Conservation (phyloP, 345 rosid genomes). For the Mercurialis annua region DNA sequence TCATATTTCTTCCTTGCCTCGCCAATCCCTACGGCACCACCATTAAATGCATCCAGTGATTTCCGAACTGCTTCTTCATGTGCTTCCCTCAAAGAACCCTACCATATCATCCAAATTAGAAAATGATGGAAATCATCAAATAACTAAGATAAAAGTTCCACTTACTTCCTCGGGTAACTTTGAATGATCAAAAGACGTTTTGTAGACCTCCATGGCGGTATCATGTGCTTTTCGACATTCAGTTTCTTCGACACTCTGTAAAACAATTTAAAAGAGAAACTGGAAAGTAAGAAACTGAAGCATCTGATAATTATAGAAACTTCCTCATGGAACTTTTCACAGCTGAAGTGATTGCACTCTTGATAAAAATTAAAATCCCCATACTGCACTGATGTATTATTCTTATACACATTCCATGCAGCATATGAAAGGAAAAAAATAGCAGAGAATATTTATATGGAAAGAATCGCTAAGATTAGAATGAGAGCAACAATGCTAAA, state of each 20-base stretch:
- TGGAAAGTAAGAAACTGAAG: background rate
- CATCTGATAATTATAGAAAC: background rate
- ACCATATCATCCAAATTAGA: slow-evolving; percentile 32
- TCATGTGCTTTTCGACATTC: slow-evolving; percentile 95
- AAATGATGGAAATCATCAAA: slow-evolving; percentile 20
- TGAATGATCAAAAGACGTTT: slow-evolving; percentile 62
- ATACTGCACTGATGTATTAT: background rate
- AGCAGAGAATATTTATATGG: background rate
- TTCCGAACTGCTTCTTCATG: slow-evolving; percentile 83
- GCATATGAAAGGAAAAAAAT: background rate
- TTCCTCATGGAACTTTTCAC: background rate
- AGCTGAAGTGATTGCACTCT: background rate
- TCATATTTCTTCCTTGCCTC: slow-evolving; percentile 73
- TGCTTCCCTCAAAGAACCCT: slow-evolving; percentile 83
- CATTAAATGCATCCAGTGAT: slow-evolving; percentile 60
- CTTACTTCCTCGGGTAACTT: slow-evolving; percentile 88
- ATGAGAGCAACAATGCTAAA: background rate
- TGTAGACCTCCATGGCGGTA: slow-evolving; percentile 66
- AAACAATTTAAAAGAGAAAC: background rate
- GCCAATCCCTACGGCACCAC: slow-evolving; percentile 86
- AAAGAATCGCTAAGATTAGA: no score
- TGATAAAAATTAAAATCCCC: background rate
- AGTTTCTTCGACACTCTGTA: slow-evolving; percentile 96
- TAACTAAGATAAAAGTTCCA: slow-evolving; percentile 13
- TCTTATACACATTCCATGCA: background rate